Conservation (phyloP, 805 yeast species). For the Ogataea polymorpha region DNA sequence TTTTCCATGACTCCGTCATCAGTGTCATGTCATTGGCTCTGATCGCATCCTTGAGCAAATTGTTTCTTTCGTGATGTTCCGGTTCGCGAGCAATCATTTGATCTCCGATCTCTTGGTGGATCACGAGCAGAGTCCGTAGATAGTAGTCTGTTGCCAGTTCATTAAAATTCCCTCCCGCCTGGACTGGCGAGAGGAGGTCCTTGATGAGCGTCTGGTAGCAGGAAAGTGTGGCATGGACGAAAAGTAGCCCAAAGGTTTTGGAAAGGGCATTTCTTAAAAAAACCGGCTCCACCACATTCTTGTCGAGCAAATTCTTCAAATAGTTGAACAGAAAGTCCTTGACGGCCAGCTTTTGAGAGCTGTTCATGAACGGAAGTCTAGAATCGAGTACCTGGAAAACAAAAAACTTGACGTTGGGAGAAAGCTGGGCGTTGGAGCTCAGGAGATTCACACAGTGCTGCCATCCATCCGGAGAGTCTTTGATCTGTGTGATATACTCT, state of each 20-base stretch:
- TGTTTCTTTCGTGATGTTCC: slow-evolving; percentile 61
- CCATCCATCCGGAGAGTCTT: slow-evolving; percentile 54
- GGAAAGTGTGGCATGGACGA: slow-evolving; percentile 44
- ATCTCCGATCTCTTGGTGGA: slow-evolving; percentile 93
- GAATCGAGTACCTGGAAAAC: slow-evolving; percentile 67
- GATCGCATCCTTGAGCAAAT: slow-evolving; percentile 73
- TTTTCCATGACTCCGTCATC: slow-evolving; percentile 66
- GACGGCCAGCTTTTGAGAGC: slow-evolving; percentile 44
- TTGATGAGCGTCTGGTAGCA: slow-evolving; percentile 51
- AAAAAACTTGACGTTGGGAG: slow-evolving; percentile 61
- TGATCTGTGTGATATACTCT: slow-evolving; percentile 50
- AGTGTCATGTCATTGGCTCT: slow-evolving; percentile 70
- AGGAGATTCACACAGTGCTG: slow-evolving; percentile 51
- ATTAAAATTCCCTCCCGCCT: slow-evolving; percentile 31
- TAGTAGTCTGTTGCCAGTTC: slow-evolving; percentile 63
- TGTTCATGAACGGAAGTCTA: slow-evolving; percentile 42
- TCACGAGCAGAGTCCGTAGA: slow-evolving; percentile 64
- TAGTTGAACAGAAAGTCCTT: slow-evolving; percentile 48
- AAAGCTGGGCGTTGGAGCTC: slow-evolving; percentile 32
- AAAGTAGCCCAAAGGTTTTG: slow-evolving; percentile 50
- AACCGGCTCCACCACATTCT: slow-evolving; percentile 34
- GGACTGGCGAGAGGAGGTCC: slow-evolving; percentile 43
- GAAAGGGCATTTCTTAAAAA: slow-evolving; percentile 57
- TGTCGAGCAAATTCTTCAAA: slow-evolving; percentile 31
- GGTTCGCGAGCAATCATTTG: slow-evolving; percentile 73